Evolutionary conservation across 345 rosid genomes (phyloP), one percentile per base, ranked within the genome.

Genomic region (Eutrema heterophyllum): DNA sequence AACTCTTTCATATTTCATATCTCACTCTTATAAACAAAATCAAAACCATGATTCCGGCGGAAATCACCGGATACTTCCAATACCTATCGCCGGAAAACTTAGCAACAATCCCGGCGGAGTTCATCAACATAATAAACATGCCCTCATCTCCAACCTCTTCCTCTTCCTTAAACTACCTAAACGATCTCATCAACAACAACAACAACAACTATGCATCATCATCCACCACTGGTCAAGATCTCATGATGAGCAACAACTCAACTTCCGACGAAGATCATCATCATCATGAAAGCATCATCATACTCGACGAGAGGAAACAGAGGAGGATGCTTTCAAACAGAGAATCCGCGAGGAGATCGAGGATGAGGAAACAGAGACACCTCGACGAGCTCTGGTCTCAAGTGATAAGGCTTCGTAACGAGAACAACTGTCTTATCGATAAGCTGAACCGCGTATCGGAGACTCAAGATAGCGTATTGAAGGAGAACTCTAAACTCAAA

Each of bases 351-450:
- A 84, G 98, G 5, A 80, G 98, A 70, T 94, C 98, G 1, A 74
- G 98, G 86, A 91, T 91, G 97, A 79, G 98, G 81, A 94, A 94
- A 67, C 98, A 94, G 78, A 89, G 80, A 81, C 97, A 93, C 84
- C 88, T 93, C 27, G 97, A 93, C 52, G 98, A 94, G 68, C 89
- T 94, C 4, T 85, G 88, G 89, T 79, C 97, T 58, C 97, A 89
- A 59, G 95, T 89, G 6, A 57, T 85, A 44, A 83, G 95, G 78
- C 93, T 91, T 43, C 78, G 90, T 6, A 82, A 76, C 4, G 96
- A 91, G 80, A 94, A 94, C 40, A 82, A 83, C 61, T 81, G 67
- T 50, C 89, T 93, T 50, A 43, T 88, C 3, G 89, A 88, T 79
- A 84, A 80, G 81, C 45, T 93, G 69, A 91, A 85, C 59, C 84